phyloP scores from a whole-genome alignment of 495 filamentous ascomycete species.

The Viridothelium virens region DNA sequence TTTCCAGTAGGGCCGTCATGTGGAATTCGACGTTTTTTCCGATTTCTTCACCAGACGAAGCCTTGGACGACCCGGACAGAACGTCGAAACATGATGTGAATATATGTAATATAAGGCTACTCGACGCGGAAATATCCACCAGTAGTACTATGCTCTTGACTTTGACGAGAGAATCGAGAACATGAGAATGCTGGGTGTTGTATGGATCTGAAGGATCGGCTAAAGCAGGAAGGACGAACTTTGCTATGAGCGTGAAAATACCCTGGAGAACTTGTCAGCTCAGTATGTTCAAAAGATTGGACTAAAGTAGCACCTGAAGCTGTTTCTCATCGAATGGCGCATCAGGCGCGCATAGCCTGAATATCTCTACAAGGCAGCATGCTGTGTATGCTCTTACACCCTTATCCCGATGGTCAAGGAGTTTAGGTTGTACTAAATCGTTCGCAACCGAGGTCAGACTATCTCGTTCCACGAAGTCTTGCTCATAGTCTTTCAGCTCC shows the following conservation, averaged over 20 bases:
- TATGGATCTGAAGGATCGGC: conserved; percentile 84
- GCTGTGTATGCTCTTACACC: conserved; percentile 84
- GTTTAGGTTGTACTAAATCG: conserved; percentile 73
- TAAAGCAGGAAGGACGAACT: conserved; percentile 72
- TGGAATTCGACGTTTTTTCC: conserved; percentile 86
- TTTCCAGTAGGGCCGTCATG: conserved; percentile 77
- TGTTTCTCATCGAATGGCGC: conserved; percentile 87
- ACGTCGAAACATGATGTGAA: conserved; percentile 90
- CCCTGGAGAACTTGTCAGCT: conserved; percentile 48
- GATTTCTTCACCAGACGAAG: conserved; percentile 66
- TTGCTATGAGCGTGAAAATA: conserved; percentile 84
- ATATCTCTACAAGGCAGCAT: conserved; percentile 86
- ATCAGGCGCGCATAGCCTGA: conserved; percentile 88
- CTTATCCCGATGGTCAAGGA: conserved; percentile 83
- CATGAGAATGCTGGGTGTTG: conserved; percentile 84
- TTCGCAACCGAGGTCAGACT: conserved; percentile 78
- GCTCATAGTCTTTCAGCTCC: conserved; percentile 79
- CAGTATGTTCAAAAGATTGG: neutral
- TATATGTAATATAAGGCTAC: conserved; percentile 66
- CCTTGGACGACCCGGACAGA: conserved; percentile 67
- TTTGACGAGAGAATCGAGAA: conserved; percentile 78
- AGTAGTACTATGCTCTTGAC: conserved; percentile 92
- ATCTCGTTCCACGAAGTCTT: conserved; percentile 75
- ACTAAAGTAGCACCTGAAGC: conserved; percentile 60
- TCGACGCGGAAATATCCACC: conserved; percentile 76